Evolutionary conservation across 768 basidiomycete genomes (phyloP), one percentile per base, ranked within the genome.

Genomic region (Lactarius sp.): DNA sequence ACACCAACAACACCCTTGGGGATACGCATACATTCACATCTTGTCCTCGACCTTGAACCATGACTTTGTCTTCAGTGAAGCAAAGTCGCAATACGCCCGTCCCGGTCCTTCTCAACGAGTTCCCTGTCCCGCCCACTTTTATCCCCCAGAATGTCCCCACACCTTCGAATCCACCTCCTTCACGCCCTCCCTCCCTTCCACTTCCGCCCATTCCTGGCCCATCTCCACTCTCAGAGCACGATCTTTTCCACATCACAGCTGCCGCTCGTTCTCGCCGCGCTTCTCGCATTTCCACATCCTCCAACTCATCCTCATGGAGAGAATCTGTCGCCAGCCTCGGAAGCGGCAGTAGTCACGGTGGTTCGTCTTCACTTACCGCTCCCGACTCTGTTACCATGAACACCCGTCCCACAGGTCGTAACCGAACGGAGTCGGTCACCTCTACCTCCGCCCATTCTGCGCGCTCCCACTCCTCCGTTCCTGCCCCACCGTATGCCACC

Each of bases 161-260:
- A 61, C n/a, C 69, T 39, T 34, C 37, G 50, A 83, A 85, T 59
- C 86, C 85, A 0, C 85, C 86, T 0, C 84, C 81, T 0, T 83
- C 83, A 0, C 76, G 74, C 1, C 87, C 86, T 0, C 87, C 87
- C 0, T 73, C 77, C 0, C 68, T 76, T 0, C 86, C 87, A 0
- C 79, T 88, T 3, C 87, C 88, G 0, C 85, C 88, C 3, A 68
- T 88, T 1, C 88, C 88, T 0, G 85, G 83, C 2, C 83, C 83
- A 0, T 84, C 84, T 2, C 77, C 83, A 20, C 77, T 85, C 31
- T 78, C 84, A 2, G 76, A 79, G 61, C 72, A 79, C 42, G 83
- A 81, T 63, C 80, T 77, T 36, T 74, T 78, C 42, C 75, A 77
- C 20, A 76, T 80, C 46, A 77, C 73, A 44, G 70, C 74, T 33